Base-by-base conservation (phyloP, 2,329 filamentous ascomycete species). In the Penicillium crustosum region DNA sequence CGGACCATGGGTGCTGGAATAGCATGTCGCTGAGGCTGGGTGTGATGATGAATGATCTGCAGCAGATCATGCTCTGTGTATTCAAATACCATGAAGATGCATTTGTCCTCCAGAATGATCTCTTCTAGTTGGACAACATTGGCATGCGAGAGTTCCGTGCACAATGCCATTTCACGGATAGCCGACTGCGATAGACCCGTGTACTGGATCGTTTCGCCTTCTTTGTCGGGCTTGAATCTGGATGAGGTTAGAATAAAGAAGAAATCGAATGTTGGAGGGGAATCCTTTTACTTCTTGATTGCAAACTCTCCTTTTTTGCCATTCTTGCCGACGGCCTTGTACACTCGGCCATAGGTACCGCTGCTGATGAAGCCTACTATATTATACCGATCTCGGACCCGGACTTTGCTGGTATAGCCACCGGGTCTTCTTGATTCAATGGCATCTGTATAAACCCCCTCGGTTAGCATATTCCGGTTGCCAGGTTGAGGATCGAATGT, bases 51-150 rank as follows among this genome's bases (percentile, higher is more conserved):
- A 66, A 99, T 97, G 73, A 99, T 97, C 75, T 99, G 94, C 5
- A 99, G 82, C 38, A 99, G 79, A 75, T 99, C 94, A 75, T 99
- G 94, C 76, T 99, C 94, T 65, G 94, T 94, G 74, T 96, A 99
- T 75, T 97, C 94, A 68, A 99, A 97, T 2, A 99, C 93, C 89
- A 99, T 99, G 77, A 93, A 99, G 73, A 99, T 97, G 78, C 93
- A 97, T 79, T 97, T 97, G 75, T 96, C 93, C 77, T 99, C 93
- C 3, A 99, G 82, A 68, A 99, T 96, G 69, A 96, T 97, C 77
- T 99, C 94, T 61, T 93, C 87, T 1, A 97, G 85, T 58, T 89
- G 87, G 65, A 99, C 93, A 35, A 99, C 88, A 72, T 97, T 97
- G 56, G 86, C 81, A 74, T 99, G 92, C 58, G 84, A 86, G 27